Base-by-base conservation (phyloP, 2,329 filamentous ascomycete species). In the Aureobasidium mangrovei region DNA sequence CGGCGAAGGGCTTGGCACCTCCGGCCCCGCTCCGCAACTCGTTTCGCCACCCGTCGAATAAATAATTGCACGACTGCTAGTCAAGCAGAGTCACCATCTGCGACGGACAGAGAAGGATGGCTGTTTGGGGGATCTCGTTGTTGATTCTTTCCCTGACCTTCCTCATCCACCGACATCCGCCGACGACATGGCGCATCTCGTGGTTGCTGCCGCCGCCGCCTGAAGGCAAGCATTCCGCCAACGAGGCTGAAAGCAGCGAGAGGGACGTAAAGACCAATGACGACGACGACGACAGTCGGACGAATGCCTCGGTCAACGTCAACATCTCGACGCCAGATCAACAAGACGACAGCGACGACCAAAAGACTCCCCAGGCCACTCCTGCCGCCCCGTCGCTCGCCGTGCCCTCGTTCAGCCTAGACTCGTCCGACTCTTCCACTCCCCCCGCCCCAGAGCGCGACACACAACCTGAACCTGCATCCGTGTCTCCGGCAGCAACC, bases 401-500 rank as follows among this genome's bases (percentile, higher is more conserved):
- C 10, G 61, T 67, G 8, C 59, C 59, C 1, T 53, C 42, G 3
- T 57, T 60, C 35, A 55, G 35, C n/a, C 49, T 60, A 9, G 47
- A 60, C 33, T 53, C 49, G 26, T 29, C 40, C 9, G 27, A 27
- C 12, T 27, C 49, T 4, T n/a, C 27, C 12, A 33, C 49, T 4
- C 8, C 27, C 7, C 18, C 38, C 18, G 18, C 36, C n/a, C 8
- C 39, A 35, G 35, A 48, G 24, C 45, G n/a, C 36, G 35, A 7
- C 8, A 18, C 28, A 2, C 12, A 28, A 2, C 68, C 67, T 18
- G 18, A 18, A 6, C 69, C 67, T 5, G 70, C 72, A n/a, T 70
- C 67, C 0, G 18, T 18, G 18, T 74, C 74, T 48, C 72, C 72
- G 29, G 71, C 73, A 3, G 55, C 70, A 38, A 73, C 75, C 60